Conservation (phyloP, 192 early-diverging fungal species). For the Coemansia umbellata region DNA sequence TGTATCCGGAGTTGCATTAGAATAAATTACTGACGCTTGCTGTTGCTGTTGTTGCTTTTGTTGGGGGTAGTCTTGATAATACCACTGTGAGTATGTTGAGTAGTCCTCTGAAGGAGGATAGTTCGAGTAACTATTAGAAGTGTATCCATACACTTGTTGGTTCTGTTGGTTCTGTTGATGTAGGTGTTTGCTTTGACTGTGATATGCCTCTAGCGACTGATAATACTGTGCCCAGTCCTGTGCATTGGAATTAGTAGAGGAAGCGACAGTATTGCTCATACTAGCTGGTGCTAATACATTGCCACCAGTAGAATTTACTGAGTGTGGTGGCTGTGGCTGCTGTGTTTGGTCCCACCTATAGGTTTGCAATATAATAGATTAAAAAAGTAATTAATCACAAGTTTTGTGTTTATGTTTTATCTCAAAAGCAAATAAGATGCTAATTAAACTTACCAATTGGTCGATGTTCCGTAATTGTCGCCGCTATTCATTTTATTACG, state of each 20-base stretch:
- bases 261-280: neutral
- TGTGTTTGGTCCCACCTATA: slow-evolving; percentile 45
- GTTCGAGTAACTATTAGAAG: neutral
- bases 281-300: too few species aligned
- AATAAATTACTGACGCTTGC: neutral
- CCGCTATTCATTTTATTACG: too few species aligned
- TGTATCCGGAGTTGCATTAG: neutral
- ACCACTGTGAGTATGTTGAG: slow-evolving; percentile 5
- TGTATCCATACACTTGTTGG: slow-evolving; percentile 4
- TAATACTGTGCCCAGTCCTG: slow-evolving; percentile 50
- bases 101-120: neutral
- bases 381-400: too few species aligned
- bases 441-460: slow-evolving; percentile 10
- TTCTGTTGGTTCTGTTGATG: slow-evolving; percentile 23
- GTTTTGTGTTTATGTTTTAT: too few species aligned
- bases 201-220: slow-evolving; percentile 37
- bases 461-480: slow-evolving; percentile 1
- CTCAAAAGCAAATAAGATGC: too few species aligned
- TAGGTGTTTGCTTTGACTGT: slow-evolving; percentile 16
- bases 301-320: too few species aligned
- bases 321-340: neutral
- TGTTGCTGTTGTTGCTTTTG: slow-evolving; percentile 1
- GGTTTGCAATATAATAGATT: too few species aligned
- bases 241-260: neutral
- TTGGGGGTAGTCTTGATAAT: slow-evolving; percentile 3